Evolutionary conservation across 2,329 filamentous ascomycete species (phyloP), one percentile per base, ranked within the genome.

Genomic region (Plectosphaerella sp.): DNA sequence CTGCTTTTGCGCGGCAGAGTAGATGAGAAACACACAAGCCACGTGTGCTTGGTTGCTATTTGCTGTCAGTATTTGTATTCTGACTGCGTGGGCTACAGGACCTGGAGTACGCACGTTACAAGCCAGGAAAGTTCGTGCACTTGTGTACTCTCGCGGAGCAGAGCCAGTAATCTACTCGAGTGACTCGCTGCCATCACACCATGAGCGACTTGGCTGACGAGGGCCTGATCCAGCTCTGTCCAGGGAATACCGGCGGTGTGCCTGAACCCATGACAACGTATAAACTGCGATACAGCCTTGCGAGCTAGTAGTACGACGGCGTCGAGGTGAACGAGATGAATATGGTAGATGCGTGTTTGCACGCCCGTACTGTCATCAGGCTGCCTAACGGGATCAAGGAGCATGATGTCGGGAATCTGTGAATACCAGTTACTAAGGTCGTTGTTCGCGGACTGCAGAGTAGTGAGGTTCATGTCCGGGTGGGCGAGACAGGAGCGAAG

Each of bases 271-370:
- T 25, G 12, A 15, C 33, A 43, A 11, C 52, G 54, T 15, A 59
- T 53, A 18, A 60, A 60, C 42, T 67, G 62, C 5, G 62, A 59
- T 1, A 58, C 60, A 39, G 67, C 59, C 15, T 65, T 59, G 5
- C 66, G 62, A 47, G 68, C 67, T 2, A 67, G 54, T 1, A 68
- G 60, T 36, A 68, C 60, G 49, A 60, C 56, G 11, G 64, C 63
- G 3, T 64, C 66, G 5, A 65, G 55, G 39, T 69, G 64, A 1
- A 68, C 57, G 1, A 69, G 58, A 41, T 69, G 64, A 2, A 66
- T 55, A 47, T 67, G 60, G 48, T 58, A 64, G 10, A 64, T 57
- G 3, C 64, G 59, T 14, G 59, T 57, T 1, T 58, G 52, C 1
- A 60, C 57, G 14, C 52, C 45, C 1, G 48, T 46, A 3, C 54